Conservation (phyloP, 1,284 basidiomycete genomes). For the Clitocybe nebularis region DNA sequence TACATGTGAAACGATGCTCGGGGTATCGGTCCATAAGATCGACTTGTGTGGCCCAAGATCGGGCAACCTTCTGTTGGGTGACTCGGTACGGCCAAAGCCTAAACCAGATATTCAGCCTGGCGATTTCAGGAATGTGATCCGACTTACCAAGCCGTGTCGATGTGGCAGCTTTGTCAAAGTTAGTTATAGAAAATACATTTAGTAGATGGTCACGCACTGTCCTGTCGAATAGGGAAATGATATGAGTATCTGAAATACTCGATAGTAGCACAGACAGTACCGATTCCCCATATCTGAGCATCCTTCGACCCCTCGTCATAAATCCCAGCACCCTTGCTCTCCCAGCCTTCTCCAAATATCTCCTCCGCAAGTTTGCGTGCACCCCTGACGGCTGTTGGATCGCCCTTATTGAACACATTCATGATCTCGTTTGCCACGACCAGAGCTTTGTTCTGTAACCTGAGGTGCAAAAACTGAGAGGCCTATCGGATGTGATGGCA, state of each 20-base stretch:
- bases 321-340: slow-evolving; percentile 59
- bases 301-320: slow-evolving; percentile 60
- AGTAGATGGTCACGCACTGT: slow-evolving; percentile 26
- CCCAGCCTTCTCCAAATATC: slow-evolving; percentile 86
- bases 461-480: slow-evolving; percentile 14
- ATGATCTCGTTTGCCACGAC: slow-evolving; percentile 89
- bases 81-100: slow-evolving; percentile 92
- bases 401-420: slow-evolving; percentile 73
- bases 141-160: slow-evolving; percentile 70
- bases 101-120: neutral
- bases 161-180: slow-evolving; percentile 48
- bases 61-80: slow-evolving; percentile 94
- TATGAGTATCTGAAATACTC: neutral
- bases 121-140: neutral
- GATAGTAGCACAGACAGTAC: slow-evolving; percentile 23
- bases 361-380: slow-evolving; percentile 76
- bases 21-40: slow-evolving; percentile 96
- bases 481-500: neutral
- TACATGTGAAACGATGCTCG: slow-evolving; percentile 92
- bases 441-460: slow-evolving; percentile 80
- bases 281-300: slow-evolving; percentile 69
- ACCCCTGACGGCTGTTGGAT: slow-evolving; percentile 53
- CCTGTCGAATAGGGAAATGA: slow-evolving; percentile 15
- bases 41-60: slow-evolving; percentile 92
- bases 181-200: neutral